Base-by-base conservation (phyloP, 1,284 basidiomycete genomes). In the Trametes versicolor region DNA sequence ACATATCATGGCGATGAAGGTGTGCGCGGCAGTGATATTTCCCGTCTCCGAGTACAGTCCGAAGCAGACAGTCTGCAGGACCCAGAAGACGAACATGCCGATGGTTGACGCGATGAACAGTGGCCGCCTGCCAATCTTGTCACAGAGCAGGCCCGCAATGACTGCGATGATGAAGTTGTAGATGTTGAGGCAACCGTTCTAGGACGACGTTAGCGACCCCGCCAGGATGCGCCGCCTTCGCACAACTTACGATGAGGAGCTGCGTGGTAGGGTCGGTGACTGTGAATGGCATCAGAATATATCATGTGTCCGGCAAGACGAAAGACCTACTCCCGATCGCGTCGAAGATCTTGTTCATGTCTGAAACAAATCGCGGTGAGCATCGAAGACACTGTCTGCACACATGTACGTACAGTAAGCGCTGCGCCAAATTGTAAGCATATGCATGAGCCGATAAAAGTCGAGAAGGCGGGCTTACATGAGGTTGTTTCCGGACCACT, bases 401-500 rank as follows among this genome's bases (percentile, higher is more conserved):
- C n/a, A 25, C 2, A n/a, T 19, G 1, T 13, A 67, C 71, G 48
- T 55, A 78, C 75, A 78, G 57, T 76, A 75, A 12, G 76, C 75
- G 45, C 76, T 77, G 39, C 32, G 21, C 58, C 63, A 39, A 1
- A 10, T 19, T 3, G 36, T 63, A 51, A 65, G 57, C 32, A 1
- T 29, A 17, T 9, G 25, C 17, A 8, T 17, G 29, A 17, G 2
- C 9, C 17, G 2, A 23, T 0, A 13, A 13, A 15, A 5, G 6
- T 2, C 17, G 0, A 27, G 7, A 15, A 1, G 1, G 4, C 51
- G 59, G 8, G 69, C 76, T 68, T 57, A 83, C 75, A 87, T 83
- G 37, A 91, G 79, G 71, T 88, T 88, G 69, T 89, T 89, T 0
- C 87, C 87, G 39, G 84, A 86, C 85, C 87, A 89, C 69, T 89